These are phyloP conservation scores for Leptomonas pyrrhocoris DNA, from an alignment of 208 protist species.

Conservation along the genomic window DNA sequence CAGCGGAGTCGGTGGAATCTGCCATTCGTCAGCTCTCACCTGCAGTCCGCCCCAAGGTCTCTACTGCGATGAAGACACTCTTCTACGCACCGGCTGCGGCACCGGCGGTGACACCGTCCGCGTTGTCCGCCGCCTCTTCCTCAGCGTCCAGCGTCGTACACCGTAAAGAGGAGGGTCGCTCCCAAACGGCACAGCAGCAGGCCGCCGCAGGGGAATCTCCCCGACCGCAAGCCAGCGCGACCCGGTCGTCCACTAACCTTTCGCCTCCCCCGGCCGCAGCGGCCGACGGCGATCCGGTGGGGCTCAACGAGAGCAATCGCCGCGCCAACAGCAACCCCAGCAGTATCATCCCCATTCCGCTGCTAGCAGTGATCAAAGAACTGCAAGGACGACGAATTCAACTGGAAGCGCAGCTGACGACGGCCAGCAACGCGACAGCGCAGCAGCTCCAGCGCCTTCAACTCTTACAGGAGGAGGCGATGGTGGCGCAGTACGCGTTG, in stretches of 20 bases:
- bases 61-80: constrained; percentile 14
- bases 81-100: constrained; percentile 12
- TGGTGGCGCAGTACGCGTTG: constrained; percentile 46
- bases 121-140: background rate
- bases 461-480: constrained; percentile 47
- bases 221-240: background rate
- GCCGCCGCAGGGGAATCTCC: no score
- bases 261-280: background rate
- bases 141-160: background rate
- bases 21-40: constrained; percentile 13
- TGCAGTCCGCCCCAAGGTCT: constrained; percentile 22
- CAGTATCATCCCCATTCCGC: constrained; percentile 6
- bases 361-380: constrained; percentile 17
- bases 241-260: no score
- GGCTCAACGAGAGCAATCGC: background rate
- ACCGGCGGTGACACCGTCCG: background rate
- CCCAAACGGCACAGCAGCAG: background rate
- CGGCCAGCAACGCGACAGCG: constrained; percentile 10
- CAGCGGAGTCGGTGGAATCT: constrained; percentile 24
- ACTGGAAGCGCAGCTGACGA: constrained; percentile 38
- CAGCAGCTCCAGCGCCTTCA: constrained; percentile 48
- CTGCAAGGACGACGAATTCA: constrained; percentile 36
- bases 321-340: background rate
- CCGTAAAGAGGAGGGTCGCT: background rate
- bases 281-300: background rate